Base-by-base conservation (phyloP, 192 early-diverging fungal genomes). In the Coemansia sp. region DNA sequence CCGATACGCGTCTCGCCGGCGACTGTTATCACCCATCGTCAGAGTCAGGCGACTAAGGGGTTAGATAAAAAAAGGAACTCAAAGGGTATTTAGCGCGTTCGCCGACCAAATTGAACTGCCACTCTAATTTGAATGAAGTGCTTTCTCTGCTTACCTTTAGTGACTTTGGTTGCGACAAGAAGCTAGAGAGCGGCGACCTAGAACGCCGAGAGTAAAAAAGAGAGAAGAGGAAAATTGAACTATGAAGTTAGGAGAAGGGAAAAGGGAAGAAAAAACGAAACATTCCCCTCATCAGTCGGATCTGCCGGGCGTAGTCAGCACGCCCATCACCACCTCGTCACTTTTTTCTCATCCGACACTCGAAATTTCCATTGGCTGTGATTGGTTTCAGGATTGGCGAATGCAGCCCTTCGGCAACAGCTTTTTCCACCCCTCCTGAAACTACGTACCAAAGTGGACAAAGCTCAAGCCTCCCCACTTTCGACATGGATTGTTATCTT, bases 21-120 rank as follows among this genome's bases (percentile, higher is more conserved):
- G 60, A 21, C 60, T 57, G 55, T 64, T 70, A 39, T 69, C 77
- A 9, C 57, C 55, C 77, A 79, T 77, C 57, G 50, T 58, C 38
- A 23, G 26, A 28, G 13, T 21, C 38, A 10, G 26, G 26, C 28
- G 31, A 7, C 33, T 55, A 45, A 14, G 35, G 21, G 18, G 9
- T 24, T 18, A 24, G 18, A 13, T n/a, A 38, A 38, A 24, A 45
- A 38, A 23, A 20, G 5, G 21, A 31, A 31, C 31, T 31, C 31
- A 31, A 31, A 31, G 1, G 31, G 31, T 31, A 4, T 31, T 31
- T 31, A 31, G 31, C 31, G 31, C 31, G 31, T 31, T 31, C 4
- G 31, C 31, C 31, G 4, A 4, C 4, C 31, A 31, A 18, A 63
- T 36, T 53, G 21, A 66, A 36, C 16, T 37, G 35, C 28, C 11